These are phyloP conservation scores for Lachancea dasiensis DNA, from an alignment of 805 yeast species.

Conservation along the genomic window DNA sequence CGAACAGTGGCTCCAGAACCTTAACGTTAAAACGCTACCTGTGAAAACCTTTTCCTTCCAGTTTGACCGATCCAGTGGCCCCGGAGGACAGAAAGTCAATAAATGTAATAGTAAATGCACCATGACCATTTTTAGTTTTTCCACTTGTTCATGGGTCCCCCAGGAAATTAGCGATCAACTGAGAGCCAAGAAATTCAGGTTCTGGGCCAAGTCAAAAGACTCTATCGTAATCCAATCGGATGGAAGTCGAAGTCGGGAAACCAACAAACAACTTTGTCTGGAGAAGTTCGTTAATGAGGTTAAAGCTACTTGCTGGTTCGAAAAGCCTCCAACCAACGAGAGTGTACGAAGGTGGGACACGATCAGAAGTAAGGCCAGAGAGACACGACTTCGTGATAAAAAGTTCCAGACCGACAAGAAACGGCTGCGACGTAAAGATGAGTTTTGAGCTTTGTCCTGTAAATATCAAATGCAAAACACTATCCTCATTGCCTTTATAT, in stretches of 20 bases:
- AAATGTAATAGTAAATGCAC: constrained; percentile 61
- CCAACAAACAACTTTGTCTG: constrained; percentile 53
- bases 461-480: no score
- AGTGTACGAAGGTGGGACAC: constrained; percentile 44
- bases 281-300: constrained; percentile 52
- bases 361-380: constrained; percentile 31
- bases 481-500: no score
- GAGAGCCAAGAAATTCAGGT: constrained; percentile 38
- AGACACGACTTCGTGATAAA: constrained; percentile 34
- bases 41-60: constrained; percentile 16
- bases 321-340: constrained; percentile 39
- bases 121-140: constrained; percentile 44
- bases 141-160: constrained; percentile 56
- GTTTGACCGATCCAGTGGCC: constrained; percentile 59
- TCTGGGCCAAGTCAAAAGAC: constrained; percentile 47
- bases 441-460: constrained; percentile 4
- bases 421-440: constrained; percentile 25
- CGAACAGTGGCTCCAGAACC: constrained; percentile 34
- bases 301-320: constrained; percentile 42
- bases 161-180: constrained; percentile 40
- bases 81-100: constrained; percentile 87
- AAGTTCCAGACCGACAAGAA: constrained; percentile 36
- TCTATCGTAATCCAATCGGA: constrained; percentile 59
- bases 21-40: constrained; percentile 37
- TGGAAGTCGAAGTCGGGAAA: constrained; percentile 48